These are phyloP conservation scores for Vanrija sp. DNA, from an alignment of 1,284 basidiomycete genomes.

Conservation along the genomic window DNA sequence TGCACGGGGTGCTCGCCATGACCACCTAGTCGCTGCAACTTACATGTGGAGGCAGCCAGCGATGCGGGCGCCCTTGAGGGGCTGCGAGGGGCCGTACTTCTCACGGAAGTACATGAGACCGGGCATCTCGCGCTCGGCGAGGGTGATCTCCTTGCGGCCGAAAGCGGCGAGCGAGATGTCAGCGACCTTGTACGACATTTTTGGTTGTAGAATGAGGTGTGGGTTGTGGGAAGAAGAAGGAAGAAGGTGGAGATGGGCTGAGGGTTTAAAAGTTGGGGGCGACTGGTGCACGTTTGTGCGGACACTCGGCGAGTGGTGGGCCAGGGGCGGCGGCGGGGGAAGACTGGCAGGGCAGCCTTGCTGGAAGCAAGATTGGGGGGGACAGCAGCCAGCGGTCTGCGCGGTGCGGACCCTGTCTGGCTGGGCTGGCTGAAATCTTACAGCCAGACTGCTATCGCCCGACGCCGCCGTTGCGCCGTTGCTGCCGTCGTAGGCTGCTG, in stretches of 20 bases:
- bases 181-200: slow-evolving; percentile 50
- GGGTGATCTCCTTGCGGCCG: slow-evolving; percentile 95
- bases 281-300: no score
- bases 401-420: no score
- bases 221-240: background rate
- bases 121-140: slow-evolving; percentile 66
- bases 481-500: no score
- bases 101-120: slow-evolving; percentile 86
- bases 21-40: background rate
- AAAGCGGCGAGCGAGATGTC: slow-evolving; percentile 83
- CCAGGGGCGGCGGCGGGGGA: no score
- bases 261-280: background rate
- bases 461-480: no score
- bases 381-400: no score
- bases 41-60: slow-evolving; percentile 97
- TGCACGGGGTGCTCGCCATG: background rate
- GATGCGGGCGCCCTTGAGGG: slow-evolving; percentile 91
- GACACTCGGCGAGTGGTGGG: no score
- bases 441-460: no score
- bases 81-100: slow-evolving; percentile 79
- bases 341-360: no score
- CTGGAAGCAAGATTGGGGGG: no score
- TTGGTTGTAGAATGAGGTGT: slow-evolving; percentile 2
- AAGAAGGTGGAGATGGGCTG: slow-evolving; percentile 2
- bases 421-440: no score